Percentiles rank a stretch among this genome's conserved stretches.
Evolutionary conservation across 2,329 filamentous ascomycete genomes (phyloP).

Genomic region (Beauveria bassiana): DNA sequence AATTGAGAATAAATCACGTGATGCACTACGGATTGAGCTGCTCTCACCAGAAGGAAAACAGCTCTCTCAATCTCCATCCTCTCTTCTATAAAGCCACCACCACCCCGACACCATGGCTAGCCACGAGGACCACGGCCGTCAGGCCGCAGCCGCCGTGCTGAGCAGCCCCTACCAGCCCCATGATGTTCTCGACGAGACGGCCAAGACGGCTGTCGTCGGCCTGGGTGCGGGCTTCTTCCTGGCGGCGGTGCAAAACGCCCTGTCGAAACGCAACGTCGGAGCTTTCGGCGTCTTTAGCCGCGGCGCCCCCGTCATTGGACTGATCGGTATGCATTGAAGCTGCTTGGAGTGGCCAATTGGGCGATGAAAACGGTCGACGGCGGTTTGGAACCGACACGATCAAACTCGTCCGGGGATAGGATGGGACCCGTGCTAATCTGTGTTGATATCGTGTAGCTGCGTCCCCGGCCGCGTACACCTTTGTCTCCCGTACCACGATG

Average conservation of each 20-base stretch:
- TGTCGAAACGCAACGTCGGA: constrained; percentile 75
- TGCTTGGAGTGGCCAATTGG: background rate
- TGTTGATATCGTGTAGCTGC: constrained; percentile 38
- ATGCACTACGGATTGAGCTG: background rate
- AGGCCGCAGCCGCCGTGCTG: constrained; percentile 12
- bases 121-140: constrained; percentile 22
- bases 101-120: constrained; percentile 24
- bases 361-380: constrained; percentile 8
- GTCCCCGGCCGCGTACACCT: constrained; percentile 65
- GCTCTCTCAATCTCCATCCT: constrained; percentile 6
- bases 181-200: constrained; percentile 63
- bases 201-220: constrained; percentile 58
- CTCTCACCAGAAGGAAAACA: constrained; percentile 8
- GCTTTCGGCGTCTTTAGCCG: constrained; percentile 72
- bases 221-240: constrained; percentile 62
- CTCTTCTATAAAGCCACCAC: background rate
- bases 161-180: constrained; percentile 54
- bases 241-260: constrained; percentile 77
- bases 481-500: constrained; percentile 66
- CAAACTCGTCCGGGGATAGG: background rate
- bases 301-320: constrained; percentile 64
- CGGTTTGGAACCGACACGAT: background rate
- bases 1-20: constrained; percentile 33
- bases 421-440: constrained; percentile 13
- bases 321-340: constrained; percentile 24